Conservation (phyloP, 352 stramenopile species). For the Globisporangium iwayamae region DNA sequence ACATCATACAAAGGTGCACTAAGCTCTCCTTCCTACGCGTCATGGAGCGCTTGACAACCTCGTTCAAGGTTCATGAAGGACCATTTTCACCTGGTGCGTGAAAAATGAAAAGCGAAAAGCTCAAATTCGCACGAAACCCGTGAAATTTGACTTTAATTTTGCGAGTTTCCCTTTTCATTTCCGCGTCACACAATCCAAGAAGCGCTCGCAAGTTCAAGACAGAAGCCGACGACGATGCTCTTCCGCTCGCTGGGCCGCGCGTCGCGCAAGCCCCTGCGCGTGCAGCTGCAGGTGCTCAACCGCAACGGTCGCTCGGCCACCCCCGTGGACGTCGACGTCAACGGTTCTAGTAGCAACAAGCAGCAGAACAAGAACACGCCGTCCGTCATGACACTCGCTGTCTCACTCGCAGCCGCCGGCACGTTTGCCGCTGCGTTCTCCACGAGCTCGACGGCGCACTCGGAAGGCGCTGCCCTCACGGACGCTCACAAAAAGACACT, state of each 20-base stretch:
- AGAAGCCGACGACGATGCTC: constrained; percentile 8
- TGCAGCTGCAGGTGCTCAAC: constrained; percentile 15
- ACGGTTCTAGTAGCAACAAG: neutral
- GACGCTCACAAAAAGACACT: constrained; percentile 1
- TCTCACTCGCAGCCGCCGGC: constrained; percentile 7
- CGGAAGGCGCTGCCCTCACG: constrained; percentile 2
- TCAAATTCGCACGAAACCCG: neutral
- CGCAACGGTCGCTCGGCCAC: constrained; percentile 15
- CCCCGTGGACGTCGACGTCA: constrained; percentile 13
- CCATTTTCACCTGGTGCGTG: neutral
- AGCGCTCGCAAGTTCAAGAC: constrained; percentile 11
- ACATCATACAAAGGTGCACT: neutral
- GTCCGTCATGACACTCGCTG: constrained; percentile 6
- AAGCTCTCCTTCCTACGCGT: neutral
- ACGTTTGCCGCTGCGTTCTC: constrained; percentile 17
- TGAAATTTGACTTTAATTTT: neutral
- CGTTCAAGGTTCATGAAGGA: neutral
- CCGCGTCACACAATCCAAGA: constrained; percentile 3
- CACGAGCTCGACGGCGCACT: constrained; percentile 13
- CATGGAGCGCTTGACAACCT: neutral
- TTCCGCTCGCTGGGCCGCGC: constrained; percentile 21
- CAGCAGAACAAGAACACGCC: neutral
- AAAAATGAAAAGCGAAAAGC: no score
- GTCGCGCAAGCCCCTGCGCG: constrained; percentile 20
- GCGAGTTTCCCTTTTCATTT: neutral